Evolutionary conservation across 108 stramenopile genomes (phyloP), one percentile per base, ranked within the genome.

Genomic region (Fragilariopsis cylindrus): DNA sequence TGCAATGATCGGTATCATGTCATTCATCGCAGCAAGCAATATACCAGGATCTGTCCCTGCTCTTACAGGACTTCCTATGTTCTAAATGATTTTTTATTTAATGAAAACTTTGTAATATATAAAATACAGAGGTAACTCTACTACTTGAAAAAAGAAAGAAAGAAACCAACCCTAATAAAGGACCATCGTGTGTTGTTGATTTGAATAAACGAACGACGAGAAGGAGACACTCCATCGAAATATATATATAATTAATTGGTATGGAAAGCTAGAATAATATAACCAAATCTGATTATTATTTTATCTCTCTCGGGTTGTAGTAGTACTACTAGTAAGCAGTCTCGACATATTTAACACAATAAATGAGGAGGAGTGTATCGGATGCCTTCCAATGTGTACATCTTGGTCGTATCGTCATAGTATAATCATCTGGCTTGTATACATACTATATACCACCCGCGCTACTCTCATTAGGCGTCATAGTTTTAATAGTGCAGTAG

Each of bases 1-100:
- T 73, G 89, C 90, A 60, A 93, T 90, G 90, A 90, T 93, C 71
- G 88, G 75, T 56, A 90, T 90, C 84, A 89, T 93, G 89, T 78
- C 80, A 56, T 90, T 90, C 84, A 78, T 87, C 57, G 79, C 86
- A 47, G 87, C 87, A 30, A 79, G 81, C 82, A 84, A 80, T 55
- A 75, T 92, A 48, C 87, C 87, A 11, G 91, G 88, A 78, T 85
- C 85, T 12, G 88, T 89, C 56, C 88, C 88, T 41, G 78, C 72
- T n/a, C 76, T 92, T 53, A 72, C 75, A 47, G 85, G 84, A 65
- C 80, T 84, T 74, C 77, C 75, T 46, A 72, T 72, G 73, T 89
- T 86, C 80, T 84, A 86, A 85, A 9, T 44, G 42, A 63, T n/a
- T 41, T 13, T 21, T 16, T 45, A 7, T n/a, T 63, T 40, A 30